Base-by-base conservation (phyloP, 2,329 filamentous ascomycete species). In the Aureobasidium leucospermi region DNA sequence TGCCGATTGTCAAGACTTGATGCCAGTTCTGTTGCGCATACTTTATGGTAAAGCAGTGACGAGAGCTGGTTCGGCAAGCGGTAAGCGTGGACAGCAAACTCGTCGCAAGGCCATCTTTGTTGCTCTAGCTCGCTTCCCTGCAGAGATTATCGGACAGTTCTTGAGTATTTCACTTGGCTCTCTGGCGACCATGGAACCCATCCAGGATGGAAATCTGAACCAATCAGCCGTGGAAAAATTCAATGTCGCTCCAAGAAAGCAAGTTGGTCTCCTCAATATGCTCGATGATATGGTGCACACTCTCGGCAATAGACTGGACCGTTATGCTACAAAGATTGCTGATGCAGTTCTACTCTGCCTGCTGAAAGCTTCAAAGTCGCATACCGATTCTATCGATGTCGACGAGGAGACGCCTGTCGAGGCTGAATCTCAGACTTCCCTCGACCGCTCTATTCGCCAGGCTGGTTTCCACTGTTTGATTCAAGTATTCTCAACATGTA, bases 201-300 rank as follows among this genome's bases (percentile, higher is more conserved):
- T 57, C 36, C 23, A 39, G 16, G 6, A 42, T 36, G 55, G 59
- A 1, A 16, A 28, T 15, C 23, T 61, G 34, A 23, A 56, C 10
- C 42, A 41, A 15, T 23, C 43, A 8, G 52, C 52, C 4, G 23
- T 61, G 8, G 52, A 61, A 13, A 55, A 38, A n/a, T 62, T 62
- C 34, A 32, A 28, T 15, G 42, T 58, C 13, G 45, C 46, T 13
- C 46, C 41, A 2, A 74, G 92, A 67, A 94, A 92, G 72, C 93
- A 96, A 72, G 82, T 94, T 61, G 94, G 95, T 77, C 85, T 96
- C 69, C 76, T 96, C 55, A 96, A 95, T 69, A 94, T 97, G 90
- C 80, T 94, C 52, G 86, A 91, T 61, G 85, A 93, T 10, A 84
- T 97, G 70, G 85, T 97, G 61, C 87, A 88, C 60, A 90, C 94